Evolutionary conservation across 2,329 filamentous ascomycete species (phyloP).

Genomic region (Penicillium sp.): DNA sequence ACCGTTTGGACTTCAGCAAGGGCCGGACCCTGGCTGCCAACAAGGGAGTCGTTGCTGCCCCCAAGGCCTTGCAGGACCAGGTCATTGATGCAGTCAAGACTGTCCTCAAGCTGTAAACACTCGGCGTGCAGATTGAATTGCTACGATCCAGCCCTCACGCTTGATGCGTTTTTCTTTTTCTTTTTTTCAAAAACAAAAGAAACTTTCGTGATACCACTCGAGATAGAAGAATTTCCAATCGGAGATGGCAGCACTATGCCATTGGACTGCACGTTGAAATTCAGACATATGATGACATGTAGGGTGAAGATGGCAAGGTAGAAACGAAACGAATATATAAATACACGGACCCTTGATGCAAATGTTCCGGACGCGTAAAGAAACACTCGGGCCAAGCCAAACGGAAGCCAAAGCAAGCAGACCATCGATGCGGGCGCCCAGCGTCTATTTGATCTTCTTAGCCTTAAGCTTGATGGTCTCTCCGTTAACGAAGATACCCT

Average conservation of each 20-base stretch:
- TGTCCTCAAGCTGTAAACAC: conserved; percentile 54
- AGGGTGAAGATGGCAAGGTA: conserved; percentile 15
- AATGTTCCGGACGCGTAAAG: conserved; percentile 11
- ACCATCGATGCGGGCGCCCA: conserved; percentile 12
- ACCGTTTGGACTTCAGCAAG: conserved; percentile 75
- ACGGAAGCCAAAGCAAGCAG: too few species aligned
- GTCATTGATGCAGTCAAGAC: conserved; percentile 78
- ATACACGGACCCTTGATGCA: conserved; percentile 22
- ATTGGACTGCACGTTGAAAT: conserved; percentile 4
- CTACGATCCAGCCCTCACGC: conserved; percentile 16
- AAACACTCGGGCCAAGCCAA: too few species aligned
- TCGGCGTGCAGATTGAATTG: conserved; percentile 3
- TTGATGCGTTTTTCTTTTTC: conserved; percentile 18
- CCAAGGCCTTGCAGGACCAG: conserved; percentile 64
- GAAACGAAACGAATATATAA: conserved; percentile 15
- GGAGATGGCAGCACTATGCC: background rate
- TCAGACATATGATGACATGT: conserved; percentile 17
- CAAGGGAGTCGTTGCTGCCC: conserved; percentile 88
- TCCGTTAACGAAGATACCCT: conserved; percentile 96
- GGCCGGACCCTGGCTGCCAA: conserved; percentile 83
- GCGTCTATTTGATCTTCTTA: conserved; percentile 82
- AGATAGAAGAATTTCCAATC: conserved; percentile 10
- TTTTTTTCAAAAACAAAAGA: conserved; percentile 13
- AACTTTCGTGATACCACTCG: conserved; percentile 33
- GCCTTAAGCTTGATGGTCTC: conserved; percentile 98